Evolutionary conservation across 139 green algal genomes (phyloP), one percentile per base, ranked within the genome.

Genomic region (Picochlorum sp.): DNA sequence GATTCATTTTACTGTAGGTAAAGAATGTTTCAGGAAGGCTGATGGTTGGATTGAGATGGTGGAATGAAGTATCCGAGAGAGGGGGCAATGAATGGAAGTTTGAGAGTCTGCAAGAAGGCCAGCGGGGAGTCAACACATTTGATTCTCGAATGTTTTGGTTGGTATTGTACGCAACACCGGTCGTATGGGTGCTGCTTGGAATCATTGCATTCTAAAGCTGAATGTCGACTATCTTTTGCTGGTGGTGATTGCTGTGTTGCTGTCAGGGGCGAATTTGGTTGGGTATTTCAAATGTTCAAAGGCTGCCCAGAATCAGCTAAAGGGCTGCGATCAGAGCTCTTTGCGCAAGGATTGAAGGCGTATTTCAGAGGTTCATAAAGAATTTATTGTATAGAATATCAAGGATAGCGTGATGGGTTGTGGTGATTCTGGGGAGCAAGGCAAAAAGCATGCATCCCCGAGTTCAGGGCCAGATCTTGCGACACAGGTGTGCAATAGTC

Each of bases 11-110:
- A 15, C 16, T 26, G 20, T 72, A 92, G 84, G 83, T 89, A 11
- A 96, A 98, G 70, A 98, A 98, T 51, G 81, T 98, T 0, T 92
- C 85, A 15, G 92, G 92, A 1, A 73, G 92, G 15, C 72, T 93
- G 50, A 69, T 98, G 61, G 92, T 98, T 30, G 92, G 92, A 5
- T 74, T 98, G 38, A 73, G 92, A 9, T 98, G 87, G 87, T 98
- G 92, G 92, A 98, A 98, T 60, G 92, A 98, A 66, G 84, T 89
- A 6, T 88, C 85, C 16, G 91, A 98, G 16, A 75, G n/a, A 28
- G 76, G 86, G n/a, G 92, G 92, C 20, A 83, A 75, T 38, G 88
- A 85, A 14, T 98, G 92, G 92, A 81, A 86, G 15, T 98, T 97
- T 77, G 92, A 98, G 63, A 82, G 67, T 2, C 65, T 96, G 18